These are phyloP conservation scores for Viridothelium virens DNA, from an alignment of 495 filamentous ascomycete species.

Conservation along the genomic window DNA sequence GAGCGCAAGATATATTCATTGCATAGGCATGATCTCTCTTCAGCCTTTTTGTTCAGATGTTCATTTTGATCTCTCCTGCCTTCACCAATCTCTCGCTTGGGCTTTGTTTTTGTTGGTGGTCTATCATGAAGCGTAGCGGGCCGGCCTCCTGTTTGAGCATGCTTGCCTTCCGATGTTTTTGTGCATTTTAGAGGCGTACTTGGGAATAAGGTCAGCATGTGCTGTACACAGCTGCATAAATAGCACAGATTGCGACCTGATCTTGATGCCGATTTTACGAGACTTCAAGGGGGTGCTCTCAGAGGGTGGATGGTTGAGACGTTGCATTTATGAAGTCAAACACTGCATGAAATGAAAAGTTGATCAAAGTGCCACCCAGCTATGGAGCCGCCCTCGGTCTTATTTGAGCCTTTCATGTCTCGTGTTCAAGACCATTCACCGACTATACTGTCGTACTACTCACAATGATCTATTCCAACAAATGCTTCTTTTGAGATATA, in stretches of 20 bases:
- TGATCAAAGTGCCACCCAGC: not conserved
- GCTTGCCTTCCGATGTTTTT: not conserved
- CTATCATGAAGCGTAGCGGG: not conserved
- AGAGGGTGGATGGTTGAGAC: not conserved
- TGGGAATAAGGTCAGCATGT: not conserved
- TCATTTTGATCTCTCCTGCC: not conserved
- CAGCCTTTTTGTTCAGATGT: not conserved
- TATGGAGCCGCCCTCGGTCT: not conserved
- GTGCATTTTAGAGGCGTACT: not conserved
- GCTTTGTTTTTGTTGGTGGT: not conserved
- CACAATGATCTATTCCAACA: no score
- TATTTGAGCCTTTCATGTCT: no score
- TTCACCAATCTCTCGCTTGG: not conserved
- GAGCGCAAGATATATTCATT: not conserved
- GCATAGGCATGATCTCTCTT: not conserved
- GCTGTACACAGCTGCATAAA: not conserved
- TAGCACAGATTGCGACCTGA: not conserved
- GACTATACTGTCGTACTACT: no score
- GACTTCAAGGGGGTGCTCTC: not conserved
- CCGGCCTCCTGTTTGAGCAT: not conserved
- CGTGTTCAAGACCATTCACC: no score
- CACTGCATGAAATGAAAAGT: not conserved
- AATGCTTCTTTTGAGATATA: not conserved
- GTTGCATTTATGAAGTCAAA: not conserved
- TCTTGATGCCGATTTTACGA: not conserved